Conservation (phyloP, 805 yeast genomes). For the Ogataea minuta region DNA sequence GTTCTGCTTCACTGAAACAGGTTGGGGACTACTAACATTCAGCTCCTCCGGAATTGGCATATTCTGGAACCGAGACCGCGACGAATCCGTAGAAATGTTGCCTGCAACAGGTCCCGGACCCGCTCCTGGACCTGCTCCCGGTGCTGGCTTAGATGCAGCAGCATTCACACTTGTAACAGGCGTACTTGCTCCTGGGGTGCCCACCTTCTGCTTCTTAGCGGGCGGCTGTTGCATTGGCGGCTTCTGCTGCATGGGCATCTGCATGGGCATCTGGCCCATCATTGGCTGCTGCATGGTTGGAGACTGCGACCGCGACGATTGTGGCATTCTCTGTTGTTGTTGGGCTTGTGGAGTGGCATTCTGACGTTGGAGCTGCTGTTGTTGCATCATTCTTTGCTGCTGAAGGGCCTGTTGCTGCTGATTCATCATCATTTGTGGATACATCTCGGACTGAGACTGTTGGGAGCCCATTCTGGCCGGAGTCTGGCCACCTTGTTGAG, state of each 20-base stretch:
- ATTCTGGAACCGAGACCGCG: slow-evolving; percentile 59
- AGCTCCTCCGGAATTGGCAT: slow-evolving; percentile 70
- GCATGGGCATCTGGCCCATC: slow-evolving; percentile 15
- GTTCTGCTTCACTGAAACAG: slow-evolving; percentile 58
- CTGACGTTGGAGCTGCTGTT: slow-evolving; percentile 19
- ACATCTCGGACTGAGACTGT: slow-evolving; percentile 16
- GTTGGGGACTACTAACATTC: slow-evolving; percentile 60
- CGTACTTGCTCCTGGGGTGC: slow-evolving; percentile 24
- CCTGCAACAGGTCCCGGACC: slow-evolving; percentile 18
- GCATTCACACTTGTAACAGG: slow-evolving; percentile 50
- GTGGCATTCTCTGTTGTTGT: slow-evolving; percentile 17
- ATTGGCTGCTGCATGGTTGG: slow-evolving; percentile 13
- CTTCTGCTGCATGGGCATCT: slow-evolving; percentile 13
- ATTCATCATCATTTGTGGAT: slow-evolving; percentile 16
- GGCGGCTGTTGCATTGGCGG: slow-evolving; percentile 15
- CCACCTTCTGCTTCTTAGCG: slow-evolving; percentile 19
- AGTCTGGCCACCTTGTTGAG: slow-evolving; percentile 15
- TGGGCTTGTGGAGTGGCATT: slow-evolving; percentile 8
- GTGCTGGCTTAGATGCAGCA: slow-evolving; percentile 37
- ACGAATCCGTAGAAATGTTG: slow-evolving; percentile 29
- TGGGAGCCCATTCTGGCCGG: slow-evolving; percentile 5
- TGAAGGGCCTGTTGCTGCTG: slow-evolving; percentile 24
- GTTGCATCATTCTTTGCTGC: slow-evolving; percentile 28
- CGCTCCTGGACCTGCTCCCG: slow-evolving; percentile 17
- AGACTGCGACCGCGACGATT: slow-evolving; percentile 8